Base-by-base conservation (phyloP, 768 basidiomycete species). In the Xerocomellus chrysenteron region DNA sequence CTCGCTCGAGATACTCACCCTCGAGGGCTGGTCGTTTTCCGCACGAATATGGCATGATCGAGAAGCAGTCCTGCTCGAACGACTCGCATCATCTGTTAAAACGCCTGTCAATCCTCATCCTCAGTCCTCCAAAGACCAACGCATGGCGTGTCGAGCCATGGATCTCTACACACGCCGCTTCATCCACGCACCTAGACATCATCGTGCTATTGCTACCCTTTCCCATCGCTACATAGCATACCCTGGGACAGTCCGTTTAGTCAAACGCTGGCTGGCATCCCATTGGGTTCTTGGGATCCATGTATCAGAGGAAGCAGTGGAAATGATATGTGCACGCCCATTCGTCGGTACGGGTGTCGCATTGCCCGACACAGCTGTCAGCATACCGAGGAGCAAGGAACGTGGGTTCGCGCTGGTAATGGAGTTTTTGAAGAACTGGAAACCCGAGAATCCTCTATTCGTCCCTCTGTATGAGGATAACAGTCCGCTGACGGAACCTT, bases 261-360 rank as follows among this genome's bases (percentile, higher is more conserved):
- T 91, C 49, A 96, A 98, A 75, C 82, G 96, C 42, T 99, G 97
- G 97, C 76, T 98, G 52, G 85, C 90, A 1, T 77, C 88, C 8
- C 97, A 99, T 68, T 92, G 90, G 88, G 80, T 97, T 54, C 80
- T 98, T 35, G 78, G 81, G 5, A 73, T 78, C 0, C 88, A 92
- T 62, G 76, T 98, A 51, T 79, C 81, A 7, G 82, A 85, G 56
- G 93, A 98, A 68, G 86, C 83, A 0, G 81, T 92, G 36, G 97
- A 99, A 71, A 75, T 98, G 17, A 70, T 99, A 41, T 92, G 91
- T 69, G 91, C 93, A 0, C 75, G 76, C 35, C 77, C 90, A 16
- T 98, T 95, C 67, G 75, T 94, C 12, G 78, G 81, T n/a, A 78
- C 70, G 1, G 67, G 21, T 69, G 57, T 63, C 65, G 64, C 43